Conservation (phyloP, 73 alveolate species). For the Uronychia binucleata region DNA sequence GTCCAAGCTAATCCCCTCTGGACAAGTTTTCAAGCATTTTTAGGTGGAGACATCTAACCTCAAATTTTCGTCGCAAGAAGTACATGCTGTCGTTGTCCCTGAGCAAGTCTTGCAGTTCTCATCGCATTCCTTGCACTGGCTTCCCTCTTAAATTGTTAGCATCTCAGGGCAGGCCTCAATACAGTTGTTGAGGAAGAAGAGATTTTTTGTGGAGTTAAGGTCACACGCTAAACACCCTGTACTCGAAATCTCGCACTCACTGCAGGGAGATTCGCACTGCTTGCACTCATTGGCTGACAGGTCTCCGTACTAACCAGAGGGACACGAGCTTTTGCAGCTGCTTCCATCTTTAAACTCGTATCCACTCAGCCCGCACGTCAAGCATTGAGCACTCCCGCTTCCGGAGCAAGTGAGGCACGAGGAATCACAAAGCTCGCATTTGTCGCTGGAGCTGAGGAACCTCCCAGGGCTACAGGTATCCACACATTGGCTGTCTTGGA, state of each 20-base stretch:
- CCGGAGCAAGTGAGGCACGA: constrained; percentile 36
- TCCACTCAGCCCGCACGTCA: too few relatives aligned
- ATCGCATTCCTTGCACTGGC: constrained; percentile 15
- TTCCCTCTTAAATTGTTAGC: constrained; percentile 4
- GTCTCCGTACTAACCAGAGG: too few relatives aligned
- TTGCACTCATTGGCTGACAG: constrained; percentile 14
- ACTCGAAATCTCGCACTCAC: constrained; percentile 14
- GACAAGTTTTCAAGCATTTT: constrained; percentile 19
- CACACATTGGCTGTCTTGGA: constrained; percentile 8
- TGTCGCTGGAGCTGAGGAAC: neutral
- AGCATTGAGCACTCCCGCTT: too few relatives aligned
- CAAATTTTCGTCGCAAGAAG: constrained; percentile 27
- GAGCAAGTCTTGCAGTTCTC: constrained; percentile 38
- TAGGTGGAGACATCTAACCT: constrained; percentile 9
- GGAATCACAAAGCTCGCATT: neutral
- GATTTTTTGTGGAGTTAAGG: neutral
- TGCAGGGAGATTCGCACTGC: constrained; percentile 16
- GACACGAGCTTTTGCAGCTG: too few relatives aligned
- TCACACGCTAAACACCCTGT: constrained; percentile 25
- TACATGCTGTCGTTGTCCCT: constrained; percentile 14
- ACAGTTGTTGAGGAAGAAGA: constrained; percentile 17
- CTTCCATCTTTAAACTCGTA: too few relatives aligned
- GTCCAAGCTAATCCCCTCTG: constrained; percentile 1
- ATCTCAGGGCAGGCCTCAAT: constrained; percentile 14
- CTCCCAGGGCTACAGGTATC: neutral